phyloP scores from a whole-genome alignment of 805 yeast species.

The Wickerhamomyces sydowiorum region DNA sequence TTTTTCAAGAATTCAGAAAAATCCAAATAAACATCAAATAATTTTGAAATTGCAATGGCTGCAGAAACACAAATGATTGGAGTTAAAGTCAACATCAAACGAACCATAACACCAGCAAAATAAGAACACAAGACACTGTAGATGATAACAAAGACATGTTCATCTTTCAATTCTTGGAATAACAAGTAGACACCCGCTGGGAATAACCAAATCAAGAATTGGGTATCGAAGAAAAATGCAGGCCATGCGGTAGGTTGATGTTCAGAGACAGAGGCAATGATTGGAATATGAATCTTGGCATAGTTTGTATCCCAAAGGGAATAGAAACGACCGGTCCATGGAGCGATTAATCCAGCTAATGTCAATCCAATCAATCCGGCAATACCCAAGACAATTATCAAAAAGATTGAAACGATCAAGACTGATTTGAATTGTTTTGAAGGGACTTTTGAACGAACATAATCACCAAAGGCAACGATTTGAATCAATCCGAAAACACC shows the following conservation, averaged over 20 bases:
- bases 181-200: slow-evolving; percentile 94
- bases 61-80: slow-evolving; percentile 94
- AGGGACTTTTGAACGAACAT: slow-evolving; percentile 68
- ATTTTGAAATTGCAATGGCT: slow-evolving; percentile 80
- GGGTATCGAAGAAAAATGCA: slow-evolving; percentile 91
- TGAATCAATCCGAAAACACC: slow-evolving; percentile 96
- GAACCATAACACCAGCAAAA: slow-evolving; percentile 98
- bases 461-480: slow-evolving; percentile 80
- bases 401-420: slow-evolving; percentile 50
- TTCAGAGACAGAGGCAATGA: slow-evolving; percentile 97
- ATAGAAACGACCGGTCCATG: slow-evolving; percentile 99
- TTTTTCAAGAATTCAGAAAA: slow-evolving; percentile 33
- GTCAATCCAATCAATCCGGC: slow-evolving; percentile 75
- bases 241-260: slow-evolving; percentile 99
- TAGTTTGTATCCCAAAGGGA: slow-evolving; percentile 97
- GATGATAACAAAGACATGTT: slow-evolving; percentile 87
- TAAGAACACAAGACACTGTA: slow-evolving; percentile 92
- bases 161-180: slow-evolving; percentile 85
- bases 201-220: slow-evolving; percentile 93
- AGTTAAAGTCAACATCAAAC: slow-evolving; percentile 93
- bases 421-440: slow-evolving; percentile 68
- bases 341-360: slow-evolving; percentile 89
- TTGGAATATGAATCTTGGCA: slow-evolving; percentile 97
- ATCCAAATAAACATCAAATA: slow-evolving; percentile 78
- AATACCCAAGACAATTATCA: slow-evolving; percentile 58